Percentiles rank a stretch among this genome's conserved stretches.
phyloP scores from a whole-genome alignment of 164 flowering plant genomes.

The Magnolia sinica region DNA sequence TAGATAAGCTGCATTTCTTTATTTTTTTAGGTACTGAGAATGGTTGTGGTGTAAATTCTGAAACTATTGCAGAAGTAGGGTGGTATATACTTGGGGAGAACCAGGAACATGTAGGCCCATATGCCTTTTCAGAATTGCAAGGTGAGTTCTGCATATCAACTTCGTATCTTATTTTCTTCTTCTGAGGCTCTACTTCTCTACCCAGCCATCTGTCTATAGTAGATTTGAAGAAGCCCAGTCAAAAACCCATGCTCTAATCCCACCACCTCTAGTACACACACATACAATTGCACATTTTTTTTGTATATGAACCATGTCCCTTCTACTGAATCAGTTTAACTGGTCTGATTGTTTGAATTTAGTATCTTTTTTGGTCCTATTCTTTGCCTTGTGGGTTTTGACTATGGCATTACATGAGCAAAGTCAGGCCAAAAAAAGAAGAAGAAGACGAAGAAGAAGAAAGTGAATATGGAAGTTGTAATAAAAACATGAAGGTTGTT shows the following conservation, averaged over 20 bases:
- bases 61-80: conserved; percentile 43
- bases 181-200: neutral
- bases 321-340: too few relatives aligned
- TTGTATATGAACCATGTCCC: too few relatives aligned
- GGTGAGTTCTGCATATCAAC: conserved; percentile 41
- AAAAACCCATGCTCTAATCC: neutral
- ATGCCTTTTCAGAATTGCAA: conserved; percentile 63
- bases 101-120: conserved; percentile 80
- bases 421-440: too few relatives aligned
- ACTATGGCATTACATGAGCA: too few relatives aligned
- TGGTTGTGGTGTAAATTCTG: neutral
- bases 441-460: too few relatives aligned
- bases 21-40: conserved; percentile 14
- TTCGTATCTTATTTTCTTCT: neutral
- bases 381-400: too few relatives aligned
- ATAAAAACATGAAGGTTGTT: too few relatives aligned
- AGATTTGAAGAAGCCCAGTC: neutral
- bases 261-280: too few relatives aligned
- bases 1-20: neutral
- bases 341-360: too few relatives aligned
- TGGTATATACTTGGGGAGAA: conserved; percentile 84
- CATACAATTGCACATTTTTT: too few relatives aligned
- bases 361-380: too few relatives aligned
- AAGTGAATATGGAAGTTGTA: too few relatives aligned
- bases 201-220: neutral